Percentiles rank a stretch among this genome's conserved stretches.
Evolutionary conservation across 768 basidiomycete genomes (phyloP).

Genomic region (Tremella mesenterica): DNA sequence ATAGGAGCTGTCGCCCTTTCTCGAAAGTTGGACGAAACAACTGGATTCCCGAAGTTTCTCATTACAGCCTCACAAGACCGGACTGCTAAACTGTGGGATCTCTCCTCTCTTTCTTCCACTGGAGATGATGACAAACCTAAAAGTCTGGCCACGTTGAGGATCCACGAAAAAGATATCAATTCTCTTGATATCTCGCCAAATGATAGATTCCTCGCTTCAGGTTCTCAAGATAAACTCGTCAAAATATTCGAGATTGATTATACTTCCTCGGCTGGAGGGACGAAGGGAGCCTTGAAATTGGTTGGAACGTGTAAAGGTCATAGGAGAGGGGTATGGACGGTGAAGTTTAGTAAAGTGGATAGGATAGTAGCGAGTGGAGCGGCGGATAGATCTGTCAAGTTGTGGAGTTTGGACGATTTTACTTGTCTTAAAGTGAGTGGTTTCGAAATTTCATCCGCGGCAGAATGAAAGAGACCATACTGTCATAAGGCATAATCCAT

Average conservation of each 20-base stretch:
- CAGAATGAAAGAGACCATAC: background rate
- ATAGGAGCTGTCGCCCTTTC: slow-evolving; percentile 82
- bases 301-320: slow-evolving; percentile 90
- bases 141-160: slow-evolving; percentile 75
- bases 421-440: slow-evolving; percentile 60
- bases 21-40: slow-evolving; percentile 45
- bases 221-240: slow-evolving; percentile 89
- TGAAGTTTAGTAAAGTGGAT: slow-evolving; percentile 75
- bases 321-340: slow-evolving; percentile 92
- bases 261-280: slow-evolving; percentile 42
- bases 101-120: slow-evolving; percentile 50
- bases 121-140: slow-evolving; percentile 52
- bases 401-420: slow-evolving; percentile 92
- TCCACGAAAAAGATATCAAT: slow-evolving; percentile 99
- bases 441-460: background rate
- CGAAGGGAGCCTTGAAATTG: slow-evolving; percentile 62
- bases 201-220: slow-evolving; percentile 77
- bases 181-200: slow-evolving; percentile 86
- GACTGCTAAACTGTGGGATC: slow-evolving; percentile 98
- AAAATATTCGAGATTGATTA: slow-evolving; percentile 78
- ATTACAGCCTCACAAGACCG: slow-evolving; percentile 95
- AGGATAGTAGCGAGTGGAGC: slow-evolving; percentile 83
- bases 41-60: slow-evolving; percentile 54
- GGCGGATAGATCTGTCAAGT: slow-evolving; percentile 84
- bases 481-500: background rate